Conservation (phyloP, 345 rosid species). For the Salix suchowensis region DNA sequence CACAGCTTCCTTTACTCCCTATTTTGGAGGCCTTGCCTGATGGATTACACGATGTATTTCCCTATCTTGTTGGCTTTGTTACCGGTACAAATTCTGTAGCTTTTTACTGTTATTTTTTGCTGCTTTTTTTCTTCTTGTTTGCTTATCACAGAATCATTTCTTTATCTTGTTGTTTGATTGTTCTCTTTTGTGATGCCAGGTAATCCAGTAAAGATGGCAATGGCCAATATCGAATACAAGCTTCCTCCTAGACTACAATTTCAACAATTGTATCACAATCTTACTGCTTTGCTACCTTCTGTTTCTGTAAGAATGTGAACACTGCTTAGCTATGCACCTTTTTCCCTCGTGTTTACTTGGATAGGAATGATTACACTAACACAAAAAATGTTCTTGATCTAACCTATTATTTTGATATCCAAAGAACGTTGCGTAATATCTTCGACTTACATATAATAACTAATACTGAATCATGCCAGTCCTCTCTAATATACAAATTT, state of each 20-base stretch:
- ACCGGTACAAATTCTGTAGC: background rate
- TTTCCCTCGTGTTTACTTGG: background rate
- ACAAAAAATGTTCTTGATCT: too few species aligned
- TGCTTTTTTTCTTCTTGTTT: background rate
- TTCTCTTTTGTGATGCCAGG: constrained; percentile 39
- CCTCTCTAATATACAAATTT: too few species aligned
- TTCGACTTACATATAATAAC: too few species aligned
- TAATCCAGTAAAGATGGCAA: constrained; percentile 74
- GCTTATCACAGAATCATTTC: background rate
- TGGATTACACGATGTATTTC: background rate
- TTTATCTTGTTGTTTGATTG: background rate
- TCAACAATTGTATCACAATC: constrained; percentile 49
- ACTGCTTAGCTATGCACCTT: background rate
- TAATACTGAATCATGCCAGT: too few species aligned
- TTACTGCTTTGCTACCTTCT: constrained; percentile 51
- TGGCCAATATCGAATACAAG: constrained; percentile 41
- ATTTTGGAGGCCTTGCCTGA: background rate
- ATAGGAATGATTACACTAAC: too few species aligned
- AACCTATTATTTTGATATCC: too few species aligned
- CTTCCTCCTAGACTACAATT: constrained; percentile 45
- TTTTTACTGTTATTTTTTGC: background rate
- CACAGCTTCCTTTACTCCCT: constrained; percentile 42
- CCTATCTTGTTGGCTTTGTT: background rate
- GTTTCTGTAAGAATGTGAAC: constrained; percentile 50
- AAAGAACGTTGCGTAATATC: too few species aligned